These are phyloP conservation scores for Peronosclerospora sorghi DNA, from an alignment of 352 stramenopile species.

Conservation along the genomic window DNA sequence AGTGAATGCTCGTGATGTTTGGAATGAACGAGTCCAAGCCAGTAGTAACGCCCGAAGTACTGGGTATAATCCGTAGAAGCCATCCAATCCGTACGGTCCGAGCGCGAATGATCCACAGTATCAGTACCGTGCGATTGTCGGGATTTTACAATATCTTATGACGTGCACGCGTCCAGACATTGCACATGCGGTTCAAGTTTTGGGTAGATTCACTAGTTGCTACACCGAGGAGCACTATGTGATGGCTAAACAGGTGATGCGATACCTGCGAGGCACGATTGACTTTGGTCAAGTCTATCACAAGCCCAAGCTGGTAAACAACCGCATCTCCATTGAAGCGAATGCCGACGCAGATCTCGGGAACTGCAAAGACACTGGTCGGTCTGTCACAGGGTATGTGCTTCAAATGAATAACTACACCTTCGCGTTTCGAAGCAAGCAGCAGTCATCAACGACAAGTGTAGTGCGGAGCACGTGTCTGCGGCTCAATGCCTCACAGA, in stretches of 20 bases:
- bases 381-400: constrained; percentile 5
- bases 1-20: neutral
- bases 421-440: constrained; percentile 3
- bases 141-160: constrained; percentile 4
- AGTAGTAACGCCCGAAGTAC: neutral
- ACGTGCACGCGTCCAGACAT: constrained; percentile 4
- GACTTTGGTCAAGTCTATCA: constrained; percentile 3
- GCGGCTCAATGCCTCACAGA: constrained; percentile 3
- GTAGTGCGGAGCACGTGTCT: constrained; percentile 3
- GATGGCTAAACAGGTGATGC: constrained; percentile 4
- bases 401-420: constrained; percentile 5
- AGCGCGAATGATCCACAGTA: constrained; percentile 1
- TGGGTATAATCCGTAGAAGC: too few species aligned
- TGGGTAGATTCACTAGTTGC: constrained; percentile 3
- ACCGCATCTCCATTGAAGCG: neutral
- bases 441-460: constrained; percentile 2
- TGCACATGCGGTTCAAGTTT: neutral
- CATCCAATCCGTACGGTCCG: too few species aligned
- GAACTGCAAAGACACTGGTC: constrained; percentile 7
- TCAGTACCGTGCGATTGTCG: constrained; percentile 2
- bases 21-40: constrained; percentile 2
- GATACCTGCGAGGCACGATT: constrained; percentile 3
- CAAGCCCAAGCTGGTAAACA: neutral
- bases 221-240: constrained; percentile 5
- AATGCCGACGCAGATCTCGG: constrained; percentile 4